Evolutionary conservation across 2,329 filamentous ascomycete species (phyloP).

Genomic region (Alternaria burnsii): DNA sequence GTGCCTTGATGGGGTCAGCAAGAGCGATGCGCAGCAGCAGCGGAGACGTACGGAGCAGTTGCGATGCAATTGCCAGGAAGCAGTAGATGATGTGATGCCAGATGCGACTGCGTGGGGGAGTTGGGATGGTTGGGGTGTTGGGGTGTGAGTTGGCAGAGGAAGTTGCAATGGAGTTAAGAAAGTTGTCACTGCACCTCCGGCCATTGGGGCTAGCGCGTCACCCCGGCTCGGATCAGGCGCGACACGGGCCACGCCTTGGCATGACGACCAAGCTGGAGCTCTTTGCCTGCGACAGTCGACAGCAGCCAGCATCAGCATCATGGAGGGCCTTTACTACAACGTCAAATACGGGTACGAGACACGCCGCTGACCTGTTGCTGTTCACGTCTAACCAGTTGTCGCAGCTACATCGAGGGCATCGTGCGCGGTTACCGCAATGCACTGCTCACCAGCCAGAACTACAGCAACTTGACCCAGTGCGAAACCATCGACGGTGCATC

Average conservation of each 20-base stretch:
- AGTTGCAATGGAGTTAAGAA: constrained; percentile 28
- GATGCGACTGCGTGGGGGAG: constrained; percentile 12
- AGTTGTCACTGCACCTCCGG: constrained; percentile 24
- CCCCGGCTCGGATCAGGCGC: constrained; percentile 20
- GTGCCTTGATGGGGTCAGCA: constrained; percentile 25
- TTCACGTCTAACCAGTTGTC: constrained; percentile 22
- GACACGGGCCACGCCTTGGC: constrained; percentile 26
- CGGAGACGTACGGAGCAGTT: constrained; percentile 21
- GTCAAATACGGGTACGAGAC: constrained; percentile 82
- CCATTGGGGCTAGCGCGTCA: constrained; percentile 16
- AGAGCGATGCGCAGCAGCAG: constrained; percentile 20
- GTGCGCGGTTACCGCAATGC: constrained; percentile 96
- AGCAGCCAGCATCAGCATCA: constrained; percentile 53
- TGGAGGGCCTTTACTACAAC: constrained; percentile 96
- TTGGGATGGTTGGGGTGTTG: constrained; percentile 5
- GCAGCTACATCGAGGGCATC: constrained; percentile 94
- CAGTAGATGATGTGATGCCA: constrained; percentile 8
- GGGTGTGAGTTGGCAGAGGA: constrained; percentile 13
- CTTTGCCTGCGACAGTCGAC: constrained; percentile 22
- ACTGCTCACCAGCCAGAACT: constrained; percentile 88
- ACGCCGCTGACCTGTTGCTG: not conserved
- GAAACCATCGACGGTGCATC: constrained; percentile 90
- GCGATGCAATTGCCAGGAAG: constrained; percentile 10
- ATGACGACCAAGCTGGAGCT: constrained; percentile 34
- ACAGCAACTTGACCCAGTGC: constrained; percentile 96